Percentiles rank a stretch among this genome's conserved stretches.
These are phyloP conservation scores for Candida pini DNA, from an alignment of 805 yeast genomes.

Conservation along the genomic window DNA sequence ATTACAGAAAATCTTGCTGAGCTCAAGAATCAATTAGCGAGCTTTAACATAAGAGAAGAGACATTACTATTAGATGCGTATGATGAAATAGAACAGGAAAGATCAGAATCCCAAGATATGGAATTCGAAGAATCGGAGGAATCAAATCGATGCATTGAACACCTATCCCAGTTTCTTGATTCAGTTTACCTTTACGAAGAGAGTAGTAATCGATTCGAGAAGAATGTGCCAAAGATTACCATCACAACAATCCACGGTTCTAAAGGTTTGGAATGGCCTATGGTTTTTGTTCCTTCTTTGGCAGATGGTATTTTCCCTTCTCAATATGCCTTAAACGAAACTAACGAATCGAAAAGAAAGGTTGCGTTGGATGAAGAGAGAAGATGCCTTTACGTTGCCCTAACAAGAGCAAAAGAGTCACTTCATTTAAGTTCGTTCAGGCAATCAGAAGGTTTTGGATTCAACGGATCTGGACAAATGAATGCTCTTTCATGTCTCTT, in stretches of 20 bases:
- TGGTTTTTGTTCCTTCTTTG: constrained; percentile 76
- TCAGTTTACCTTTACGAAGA: constrained; percentile 27
- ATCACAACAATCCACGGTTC: constrained; percentile 88
- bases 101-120: constrained; percentile 3
- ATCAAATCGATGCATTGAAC: constrained; percentile 15
- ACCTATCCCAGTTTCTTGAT: constrained; percentile 28
- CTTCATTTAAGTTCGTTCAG: constrained; percentile 20
- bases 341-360: constrained; percentile 17
- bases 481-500: background rate
- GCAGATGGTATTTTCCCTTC: constrained; percentile 66
- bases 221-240: constrained; percentile 18
- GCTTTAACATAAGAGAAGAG: constrained; percentile 23
- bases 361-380: constrained; percentile 65
- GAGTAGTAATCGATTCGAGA: constrained; percentile 5
- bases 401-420: constrained; percentile 69
- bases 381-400: constrained; percentile 81
- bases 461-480: constrained; percentile 4
- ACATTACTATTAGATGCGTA: constrained; percentile 18
- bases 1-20: constrained; percentile 23
- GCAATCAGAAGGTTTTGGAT: constrained; percentile 13
- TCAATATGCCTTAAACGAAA: constrained; percentile 33
- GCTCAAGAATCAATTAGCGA: constrained; percentile 22
- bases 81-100: constrained; percentile 5
- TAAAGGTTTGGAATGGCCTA: constrained; percentile 94
- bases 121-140: constrained; percentile 17